Conservation (phyloP, 176 grass and related monocot species). For the Carex kokanica region DNA sequence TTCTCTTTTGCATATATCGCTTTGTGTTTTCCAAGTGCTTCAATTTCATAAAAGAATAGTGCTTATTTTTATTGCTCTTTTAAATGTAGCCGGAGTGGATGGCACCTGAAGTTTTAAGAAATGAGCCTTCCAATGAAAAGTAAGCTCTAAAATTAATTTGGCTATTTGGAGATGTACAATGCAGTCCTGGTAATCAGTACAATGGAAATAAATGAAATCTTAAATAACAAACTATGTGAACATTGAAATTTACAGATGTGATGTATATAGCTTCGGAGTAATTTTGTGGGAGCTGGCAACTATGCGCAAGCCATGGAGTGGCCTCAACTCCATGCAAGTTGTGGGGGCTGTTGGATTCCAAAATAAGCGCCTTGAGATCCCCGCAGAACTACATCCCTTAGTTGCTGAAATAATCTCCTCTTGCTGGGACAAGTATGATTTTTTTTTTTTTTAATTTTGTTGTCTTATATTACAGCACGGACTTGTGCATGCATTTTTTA, state of each 20-base stretch:
- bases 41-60: slow-evolving; percentile 21
- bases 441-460: not conserved
- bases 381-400: slow-evolving; percentile 60
- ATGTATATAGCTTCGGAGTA: slow-evolving; percentile 97
- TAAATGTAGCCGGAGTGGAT: slow-evolving; percentile 96
- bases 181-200: not conserved
- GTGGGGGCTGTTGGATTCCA: slow-evolving; percentile 96
- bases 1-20: slow-evolving; percentile 9
- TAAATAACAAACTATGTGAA: not conserved
- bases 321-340: slow-evolving; percentile 98
- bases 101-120: slow-evolving; percentile 93
- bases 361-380: slow-evolving; percentile 86
- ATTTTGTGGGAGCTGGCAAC: slow-evolving; percentile 98
- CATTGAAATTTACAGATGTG: slow-evolving; percentile 51
- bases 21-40: not conserved
- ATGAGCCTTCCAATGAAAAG: slow-evolving; percentile 94
- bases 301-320: slow-evolving; percentile 82
- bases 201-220: not conserved
- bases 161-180: not conserved
- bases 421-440: slow-evolving; percentile 90
- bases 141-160: slow-evolving; percentile 36
- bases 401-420: slow-evolving; percentile 82
- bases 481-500: not conserved
- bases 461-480: not conserved
- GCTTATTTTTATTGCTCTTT: slow-evolving; percentile 23